Conservation (phyloP, 2,329 filamentous ascomycete genomes). For the Rhynchosporium graminicola region DNA sequence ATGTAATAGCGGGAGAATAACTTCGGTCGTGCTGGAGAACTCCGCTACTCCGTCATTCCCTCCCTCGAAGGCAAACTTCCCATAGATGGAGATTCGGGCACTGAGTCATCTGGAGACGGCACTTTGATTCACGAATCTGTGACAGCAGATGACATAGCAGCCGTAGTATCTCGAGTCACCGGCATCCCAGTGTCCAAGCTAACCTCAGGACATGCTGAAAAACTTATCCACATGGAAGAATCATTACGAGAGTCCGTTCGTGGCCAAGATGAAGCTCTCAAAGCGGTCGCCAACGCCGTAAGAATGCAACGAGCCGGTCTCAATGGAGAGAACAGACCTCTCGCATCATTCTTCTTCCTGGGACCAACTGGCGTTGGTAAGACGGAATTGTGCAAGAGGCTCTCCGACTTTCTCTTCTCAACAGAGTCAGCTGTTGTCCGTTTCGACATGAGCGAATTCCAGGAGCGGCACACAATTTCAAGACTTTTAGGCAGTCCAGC, state of each 20-base stretch:
- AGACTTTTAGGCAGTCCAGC: constrained; percentile 87
- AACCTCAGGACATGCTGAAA: constrained; percentile 91
- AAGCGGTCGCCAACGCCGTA: constrained; percentile 88
- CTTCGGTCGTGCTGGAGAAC: constrained; percentile 86
- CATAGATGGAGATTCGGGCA: constrained; percentile 26
- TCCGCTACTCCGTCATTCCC: constrained; percentile 87
- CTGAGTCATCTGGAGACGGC: constrained; percentile 38
- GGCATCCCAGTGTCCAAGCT: constrained; percentile 88
- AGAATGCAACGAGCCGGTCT: constrained; percentile 90
- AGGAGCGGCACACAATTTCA: constrained; percentile 95
- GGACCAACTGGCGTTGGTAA: constrained; percentile 96
- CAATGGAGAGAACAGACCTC: constrained; percentile 85
- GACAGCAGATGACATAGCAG: constrained; percentile 91
- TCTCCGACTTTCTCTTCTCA: constrained; percentile 90
- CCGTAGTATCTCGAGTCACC: constrained; percentile 86
- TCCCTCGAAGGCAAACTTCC: constrained; percentile 76
- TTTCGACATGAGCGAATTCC: constrained; percentile 98
- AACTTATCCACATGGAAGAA: constrained; percentile 94
- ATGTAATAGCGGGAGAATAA: constrained; percentile 66
- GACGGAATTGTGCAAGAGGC: constrained; percentile 95
- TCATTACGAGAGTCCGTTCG: constrained; percentile 79
- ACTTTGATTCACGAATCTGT: constrained; percentile 88
- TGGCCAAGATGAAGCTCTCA: constrained; percentile 91
- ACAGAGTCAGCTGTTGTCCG: constrained; percentile 87
- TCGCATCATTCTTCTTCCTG: constrained; percentile 96